These are phyloP conservation scores for Cudoniella acicularis DNA, from an alignment of 495 filamentous ascomycete species.

Conservation along the genomic window DNA sequence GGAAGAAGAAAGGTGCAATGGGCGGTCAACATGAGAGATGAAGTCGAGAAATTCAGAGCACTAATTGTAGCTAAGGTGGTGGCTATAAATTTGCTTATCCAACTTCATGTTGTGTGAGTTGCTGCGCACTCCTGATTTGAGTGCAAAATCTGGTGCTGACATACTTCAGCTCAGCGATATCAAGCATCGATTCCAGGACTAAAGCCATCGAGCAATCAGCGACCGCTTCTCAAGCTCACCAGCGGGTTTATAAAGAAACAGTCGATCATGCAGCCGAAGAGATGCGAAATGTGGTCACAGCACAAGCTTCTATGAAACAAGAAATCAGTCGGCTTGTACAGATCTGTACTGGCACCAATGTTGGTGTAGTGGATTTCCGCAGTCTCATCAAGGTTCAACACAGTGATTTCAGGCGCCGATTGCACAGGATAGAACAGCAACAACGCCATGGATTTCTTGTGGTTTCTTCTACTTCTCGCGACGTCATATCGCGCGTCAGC, in stretches of 20 bases:
- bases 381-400: slow-evolving; percentile 3
- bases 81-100: slow-evolving; percentile 25
- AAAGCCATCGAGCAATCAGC: not conserved
- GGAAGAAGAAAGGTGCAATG: slow-evolving; percentile 25
- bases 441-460: not conserved
- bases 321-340: not conserved
- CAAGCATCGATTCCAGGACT: too few relatives aligned
- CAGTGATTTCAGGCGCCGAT: not conserved
- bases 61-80: slow-evolving; percentile 26
- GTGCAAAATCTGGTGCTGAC: not conserved
- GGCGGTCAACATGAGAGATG: slow-evolving; percentile 26
- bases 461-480: not conserved
- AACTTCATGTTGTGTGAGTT: not conserved
- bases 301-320: not conserved
- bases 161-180: not conserved
- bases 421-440: not conserved
- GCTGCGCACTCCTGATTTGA: not conserved
- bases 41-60: slow-evolving; percentile 29
- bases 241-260: too few relatives aligned
- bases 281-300: not conserved
- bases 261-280: too few relatives aligned
- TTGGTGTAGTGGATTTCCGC: slow-evolving; percentile 16
- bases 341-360: slow-evolving; percentile 3
- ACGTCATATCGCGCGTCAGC: too few relatives aligned
- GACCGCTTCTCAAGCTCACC: too few relatives aligned